Percentiles rank a stretch among this genome's conserved stretches.
Evolutionary conservation across 2,329 filamentous ascomycete species (phyloP).

Genomic region (Penicillium sp.): DNA sequence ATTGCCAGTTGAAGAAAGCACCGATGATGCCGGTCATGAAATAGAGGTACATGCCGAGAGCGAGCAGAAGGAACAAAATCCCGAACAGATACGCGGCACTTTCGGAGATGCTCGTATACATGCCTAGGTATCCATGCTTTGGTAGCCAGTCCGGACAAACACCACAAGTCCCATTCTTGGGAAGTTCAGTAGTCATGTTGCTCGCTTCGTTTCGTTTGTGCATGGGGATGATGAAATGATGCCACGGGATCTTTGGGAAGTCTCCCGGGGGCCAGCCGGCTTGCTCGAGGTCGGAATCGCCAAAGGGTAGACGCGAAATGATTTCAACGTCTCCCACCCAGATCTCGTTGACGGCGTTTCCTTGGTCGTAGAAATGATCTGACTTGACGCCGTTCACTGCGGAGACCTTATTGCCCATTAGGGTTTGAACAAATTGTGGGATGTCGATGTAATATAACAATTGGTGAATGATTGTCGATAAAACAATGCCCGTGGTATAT

Average conservation of each 20-base stretch:
- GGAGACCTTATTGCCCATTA: slow-evolving; percentile 39
- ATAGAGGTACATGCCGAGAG: neutral
- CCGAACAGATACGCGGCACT: neutral
- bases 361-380: slow-evolving; percentile 33
- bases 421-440: neutral
- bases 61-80: neutral
- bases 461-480: too few species aligned
- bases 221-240: slow-evolving; percentile 41
- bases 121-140: neutral
- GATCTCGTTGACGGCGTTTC: slow-evolving; percentile 41
- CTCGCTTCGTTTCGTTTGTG: neutral
- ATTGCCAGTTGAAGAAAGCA: neutral
- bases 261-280: slow-evolving; percentile 33
- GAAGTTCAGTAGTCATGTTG: neutral
- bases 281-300: slow-evolving; percentile 39
- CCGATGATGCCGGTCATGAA: accelerated
- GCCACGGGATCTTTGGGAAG: slow-evolving; percentile 41
- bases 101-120: neutral
- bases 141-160: neutral
- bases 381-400: slow-evolving; percentile 35
- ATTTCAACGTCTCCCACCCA: slow-evolving; percentile 39
- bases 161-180: accelerated
- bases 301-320: slow-evolving; percentile 40
- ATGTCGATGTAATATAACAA: neutral
- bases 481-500: too few species aligned